phyloP scores from a whole-genome alignment of 768 basidiomycete genomes.

The Kondoa subrosea region DNA sequence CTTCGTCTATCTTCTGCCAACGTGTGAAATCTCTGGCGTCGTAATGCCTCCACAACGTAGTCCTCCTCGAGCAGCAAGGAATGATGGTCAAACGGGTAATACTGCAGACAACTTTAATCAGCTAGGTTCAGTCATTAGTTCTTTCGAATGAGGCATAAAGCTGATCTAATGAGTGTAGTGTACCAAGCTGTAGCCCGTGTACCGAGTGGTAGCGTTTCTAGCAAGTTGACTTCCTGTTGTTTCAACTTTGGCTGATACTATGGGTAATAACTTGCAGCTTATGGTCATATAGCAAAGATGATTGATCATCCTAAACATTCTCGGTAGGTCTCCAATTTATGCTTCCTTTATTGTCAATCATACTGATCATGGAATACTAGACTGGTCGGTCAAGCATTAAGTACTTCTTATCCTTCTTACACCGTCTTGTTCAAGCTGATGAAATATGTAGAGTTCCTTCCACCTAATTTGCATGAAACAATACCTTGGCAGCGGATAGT shows the following conservation, averaged over 20 bases:
- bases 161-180: not conserved
- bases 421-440: too few relatives aligned
- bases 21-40: too few relatives aligned
- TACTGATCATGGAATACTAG: too few relatives aligned
- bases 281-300: constrained; percentile 7
- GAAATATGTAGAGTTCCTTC: too few relatives aligned
- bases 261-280: not conserved
- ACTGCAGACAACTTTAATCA: constrained; percentile 2
- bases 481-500: constrained; percentile 3
- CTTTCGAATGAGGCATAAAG: not conserved
- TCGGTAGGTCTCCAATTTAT: too few relatives aligned
- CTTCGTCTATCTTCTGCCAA: too few relatives aligned
- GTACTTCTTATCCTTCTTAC: too few relatives aligned
- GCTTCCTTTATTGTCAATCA: too few relatives aligned
- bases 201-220: not conserved
- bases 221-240: not conserved
- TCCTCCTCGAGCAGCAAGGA: not conserved
- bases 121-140: not conserved
- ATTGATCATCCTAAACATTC: constrained; percentile 3
- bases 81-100: not conserved
- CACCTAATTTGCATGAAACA: not conserved
- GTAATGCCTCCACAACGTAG: not conserved
- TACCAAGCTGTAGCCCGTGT: not conserved
- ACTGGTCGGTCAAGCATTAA: constrained; percentile 6
- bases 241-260: not conserved